These are phyloP conservation scores for Magnaporthiopsis rhizophila DNA, from an alignment of 2,329 filamentous ascomycete genomes.

Conservation along the genomic window DNA sequence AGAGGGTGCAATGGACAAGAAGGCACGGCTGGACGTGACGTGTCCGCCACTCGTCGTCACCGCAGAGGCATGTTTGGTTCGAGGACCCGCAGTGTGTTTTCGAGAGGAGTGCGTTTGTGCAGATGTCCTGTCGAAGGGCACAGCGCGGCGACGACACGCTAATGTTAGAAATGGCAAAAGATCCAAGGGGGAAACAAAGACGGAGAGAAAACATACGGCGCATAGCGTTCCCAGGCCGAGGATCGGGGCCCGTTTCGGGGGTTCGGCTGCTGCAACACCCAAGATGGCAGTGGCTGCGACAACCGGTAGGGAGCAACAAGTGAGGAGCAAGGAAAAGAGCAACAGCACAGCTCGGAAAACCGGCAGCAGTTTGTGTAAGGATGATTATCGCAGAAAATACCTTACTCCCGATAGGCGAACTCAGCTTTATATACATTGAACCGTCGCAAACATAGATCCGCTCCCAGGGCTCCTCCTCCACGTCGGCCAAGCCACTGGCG, in stretches of 20 bases:
- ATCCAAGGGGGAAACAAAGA: not conserved
- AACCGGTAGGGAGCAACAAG: not conserved
- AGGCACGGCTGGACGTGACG: constrained; percentile 2
- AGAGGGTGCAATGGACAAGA: not conserved
- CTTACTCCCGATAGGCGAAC: no score
- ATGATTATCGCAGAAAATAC: not conserved
- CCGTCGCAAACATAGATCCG: no score
- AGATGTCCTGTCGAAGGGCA: not conserved
- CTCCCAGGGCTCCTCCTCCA: no score
- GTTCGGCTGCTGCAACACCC: not conserved
- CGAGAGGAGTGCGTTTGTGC: not conserved
- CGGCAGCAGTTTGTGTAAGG: no score
- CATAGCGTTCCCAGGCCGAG: not conserved
- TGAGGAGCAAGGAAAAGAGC: not conserved
- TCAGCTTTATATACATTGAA: no score
- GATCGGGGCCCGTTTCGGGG: not conserved
- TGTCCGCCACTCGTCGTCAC: not conserved
- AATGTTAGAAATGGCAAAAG: not conserved
- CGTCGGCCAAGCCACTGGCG: no score
- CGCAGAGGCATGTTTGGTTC: constrained; percentile 3
- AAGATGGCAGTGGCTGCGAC: not conserved
- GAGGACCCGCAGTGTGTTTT: not conserved
- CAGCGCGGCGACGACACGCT: not conserved
- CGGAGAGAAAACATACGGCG: not conserved
- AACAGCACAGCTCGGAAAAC: not conserved